A percentile compares a stretch with the other conserved stretches of the same genome.
Conservation (phyloP, 305 asterid genomes). For the Solanum hybrid region DNA sequence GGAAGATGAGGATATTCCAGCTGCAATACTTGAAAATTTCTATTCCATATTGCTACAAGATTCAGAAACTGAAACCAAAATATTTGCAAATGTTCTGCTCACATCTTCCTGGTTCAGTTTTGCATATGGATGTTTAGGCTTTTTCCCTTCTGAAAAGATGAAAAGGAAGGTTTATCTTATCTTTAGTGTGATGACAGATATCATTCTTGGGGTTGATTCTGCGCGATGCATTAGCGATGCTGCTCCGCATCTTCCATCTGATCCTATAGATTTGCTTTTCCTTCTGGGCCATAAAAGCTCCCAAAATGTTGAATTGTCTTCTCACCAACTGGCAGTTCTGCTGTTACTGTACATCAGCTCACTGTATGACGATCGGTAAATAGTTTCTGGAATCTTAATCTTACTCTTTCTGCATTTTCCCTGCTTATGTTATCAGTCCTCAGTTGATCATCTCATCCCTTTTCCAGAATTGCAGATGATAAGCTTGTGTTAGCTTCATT, state of each 20-base stretch:
- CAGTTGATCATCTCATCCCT: not conserved
- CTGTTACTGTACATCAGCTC: slow-evolving; percentile 63
- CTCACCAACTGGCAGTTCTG: slow-evolving; percentile 71
- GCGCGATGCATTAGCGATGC: slow-evolving; percentile 69
- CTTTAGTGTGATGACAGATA: slow-evolving; percentile 56
- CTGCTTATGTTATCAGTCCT: not conserved
- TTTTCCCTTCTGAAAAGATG: slow-evolving; percentile 65
- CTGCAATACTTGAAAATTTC: slow-evolving; percentile 72
- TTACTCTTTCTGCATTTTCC: slow-evolving; percentile 3
- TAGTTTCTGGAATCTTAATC: slow-evolving; percentile 5
- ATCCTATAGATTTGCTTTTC: slow-evolving; percentile 81
- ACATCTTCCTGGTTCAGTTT: slow-evolving; percentile 81
- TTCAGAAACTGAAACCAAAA: slow-evolving; percentile 38
- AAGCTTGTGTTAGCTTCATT: slow-evolving; percentile 76
- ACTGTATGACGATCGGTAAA: slow-evolving; percentile 71
- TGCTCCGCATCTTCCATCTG: slow-evolving; percentile 61
- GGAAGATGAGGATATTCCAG: slow-evolving; percentile 60
- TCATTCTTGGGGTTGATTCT: slow-evolving; percentile 52
- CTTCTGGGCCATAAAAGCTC: slow-evolving; percentile 78
- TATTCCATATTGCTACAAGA: slow-evolving; percentile 54
- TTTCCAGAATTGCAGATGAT: slow-evolving; percentile 72
- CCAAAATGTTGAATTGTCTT: slow-evolving; percentile 43
- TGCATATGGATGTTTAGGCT: slow-evolving; percentile 81
- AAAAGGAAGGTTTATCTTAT: slow-evolving; percentile 56
- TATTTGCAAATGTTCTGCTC: slow-evolving; percentile 45